Percentiles rank a stretch among this genome's conserved stretches.
phyloP scores from a whole-genome alignment of 2,329 filamentous ascomycete species.

The Lasiodiplodia hormozganensis region DNA sequence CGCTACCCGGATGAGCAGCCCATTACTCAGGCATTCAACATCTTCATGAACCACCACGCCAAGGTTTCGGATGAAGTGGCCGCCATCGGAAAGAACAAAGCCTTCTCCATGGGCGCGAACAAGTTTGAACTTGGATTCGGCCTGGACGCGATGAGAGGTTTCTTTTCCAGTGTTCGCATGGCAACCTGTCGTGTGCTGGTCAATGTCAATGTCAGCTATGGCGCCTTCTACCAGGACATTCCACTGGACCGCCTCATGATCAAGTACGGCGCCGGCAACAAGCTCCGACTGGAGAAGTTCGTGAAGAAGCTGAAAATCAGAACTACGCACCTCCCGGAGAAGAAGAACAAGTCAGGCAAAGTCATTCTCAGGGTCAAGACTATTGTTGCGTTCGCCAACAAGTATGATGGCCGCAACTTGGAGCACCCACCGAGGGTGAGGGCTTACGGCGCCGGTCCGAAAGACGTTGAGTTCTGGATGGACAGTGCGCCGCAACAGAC shows the following conservation, averaged over 20 bases:
- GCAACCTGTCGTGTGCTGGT: constrained; percentile 64
- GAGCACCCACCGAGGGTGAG: constrained; percentile 34
- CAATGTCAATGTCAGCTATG: constrained; percentile 68
- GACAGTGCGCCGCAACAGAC: constrained; percentile 11
- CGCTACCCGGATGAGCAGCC: constrained; percentile 55
- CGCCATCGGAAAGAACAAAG: constrained; percentile 59
- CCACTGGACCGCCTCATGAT: constrained; percentile 45
- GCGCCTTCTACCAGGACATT: constrained; percentile 62
- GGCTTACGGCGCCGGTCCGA: constrained; percentile 13
- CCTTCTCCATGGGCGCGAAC: constrained; percentile 33
- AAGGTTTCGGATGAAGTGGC: constrained; percentile 50
- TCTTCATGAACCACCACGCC: constrained; percentile 59
- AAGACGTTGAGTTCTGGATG: constrained; percentile 25
- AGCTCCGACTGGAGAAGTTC: constrained; percentile 42
- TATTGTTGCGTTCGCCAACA: constrained; percentile 47
- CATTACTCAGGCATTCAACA: constrained; percentile 64
- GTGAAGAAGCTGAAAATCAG: constrained; percentile 47
- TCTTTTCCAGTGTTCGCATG: constrained; percentile 67
- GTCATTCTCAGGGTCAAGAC: constrained; percentile 47
- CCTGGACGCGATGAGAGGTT: constrained; percentile 65
- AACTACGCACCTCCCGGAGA: constrained; percentile 47
- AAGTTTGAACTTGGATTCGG: constrained; percentile 53
- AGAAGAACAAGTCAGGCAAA: constrained; percentile 43
- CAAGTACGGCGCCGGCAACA: constrained; percentile 33
- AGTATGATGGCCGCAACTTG: constrained; percentile 42